Conservation (phyloP, 768 basidiomycete genomes). For the Mycena leptocephala region DNA sequence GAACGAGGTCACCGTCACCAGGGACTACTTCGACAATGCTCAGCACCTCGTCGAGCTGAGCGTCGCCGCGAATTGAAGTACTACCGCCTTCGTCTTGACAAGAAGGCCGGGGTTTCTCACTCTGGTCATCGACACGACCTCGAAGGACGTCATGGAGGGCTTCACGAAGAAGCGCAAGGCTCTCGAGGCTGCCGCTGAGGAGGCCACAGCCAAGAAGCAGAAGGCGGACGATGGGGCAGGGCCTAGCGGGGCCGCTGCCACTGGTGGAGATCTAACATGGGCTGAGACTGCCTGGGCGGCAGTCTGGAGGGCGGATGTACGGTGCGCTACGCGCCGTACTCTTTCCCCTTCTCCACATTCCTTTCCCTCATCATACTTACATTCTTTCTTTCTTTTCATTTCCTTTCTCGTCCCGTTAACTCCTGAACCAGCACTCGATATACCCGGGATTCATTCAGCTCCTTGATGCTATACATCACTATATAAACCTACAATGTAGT, state of each 20-base stretch:
- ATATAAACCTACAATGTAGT: too few species aligned
- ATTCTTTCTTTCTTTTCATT: too few species aligned
- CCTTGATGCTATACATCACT: too few species aligned
- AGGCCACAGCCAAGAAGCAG: background rate
- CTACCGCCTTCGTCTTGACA: background rate
- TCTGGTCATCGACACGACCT: background rate
- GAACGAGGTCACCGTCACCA: background rate
- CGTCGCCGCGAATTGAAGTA: background rate
- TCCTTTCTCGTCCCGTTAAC: too few species aligned
- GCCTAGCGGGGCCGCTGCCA: background rate
- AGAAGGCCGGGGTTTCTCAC: background rate
- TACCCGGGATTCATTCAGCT: too few species aligned
- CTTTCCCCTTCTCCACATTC: too few species aligned
- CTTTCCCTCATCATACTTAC: too few species aligned
- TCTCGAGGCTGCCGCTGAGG: background rate
- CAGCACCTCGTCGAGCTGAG: background rate
- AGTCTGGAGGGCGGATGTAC: too few species aligned
- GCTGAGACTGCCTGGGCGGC: too few species aligned
- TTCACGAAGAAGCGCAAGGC: background rate
- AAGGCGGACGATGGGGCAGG: too few species aligned
- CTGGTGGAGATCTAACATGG: background rate
- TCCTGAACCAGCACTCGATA: too few species aligned
- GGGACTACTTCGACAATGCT: background rate
- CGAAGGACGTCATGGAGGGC: background rate
- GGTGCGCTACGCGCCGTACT: too few species aligned